phyloP scores from a whole-genome alignment of 805 yeast species.

The Yarrowia sp. region DNA sequence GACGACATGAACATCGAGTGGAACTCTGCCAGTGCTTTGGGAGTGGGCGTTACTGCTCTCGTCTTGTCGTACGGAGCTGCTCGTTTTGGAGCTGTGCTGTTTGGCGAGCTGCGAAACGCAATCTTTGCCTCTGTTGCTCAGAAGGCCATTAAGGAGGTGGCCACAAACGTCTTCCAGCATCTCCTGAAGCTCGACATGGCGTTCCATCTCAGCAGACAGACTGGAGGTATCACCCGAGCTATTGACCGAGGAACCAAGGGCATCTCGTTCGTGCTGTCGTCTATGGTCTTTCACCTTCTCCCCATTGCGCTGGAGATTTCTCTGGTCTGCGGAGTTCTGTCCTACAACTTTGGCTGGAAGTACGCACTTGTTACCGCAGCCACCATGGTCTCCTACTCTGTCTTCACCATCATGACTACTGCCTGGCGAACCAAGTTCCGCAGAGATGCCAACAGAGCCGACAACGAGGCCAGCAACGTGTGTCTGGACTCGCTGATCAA shows the following conservation, averaged over 20 bases:
- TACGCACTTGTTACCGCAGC: conserved; percentile 86
- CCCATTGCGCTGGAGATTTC: conserved; percentile 91
- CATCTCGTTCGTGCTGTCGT: conserved; percentile 84
- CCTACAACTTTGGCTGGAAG: conserved; percentile 84
- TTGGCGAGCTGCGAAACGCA: conserved; percentile 94
- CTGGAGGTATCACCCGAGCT: conserved; percentile 95
- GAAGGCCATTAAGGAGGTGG: conserved; percentile 86
- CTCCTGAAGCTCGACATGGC: conserved; percentile 79
- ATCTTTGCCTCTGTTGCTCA: conserved; percentile 95
- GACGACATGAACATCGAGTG: conserved; percentile 94
- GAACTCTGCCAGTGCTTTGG: conserved; percentile 60
- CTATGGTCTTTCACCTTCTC: conserved; percentile 96
- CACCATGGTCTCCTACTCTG: conserved; percentile 86
- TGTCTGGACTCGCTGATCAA: conserved; percentile 92
- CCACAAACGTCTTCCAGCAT: conserved; percentile 81
- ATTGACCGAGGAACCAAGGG: conserved; percentile 98
- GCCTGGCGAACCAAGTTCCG: conserved; percentile 95
- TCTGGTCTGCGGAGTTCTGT: conserved; percentile 88
- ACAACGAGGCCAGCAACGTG: conserved; percentile 90
- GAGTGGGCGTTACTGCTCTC: conserved; percentile 62
- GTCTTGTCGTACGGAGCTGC: conserved; percentile 91
- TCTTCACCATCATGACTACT: conserved; percentile 87
- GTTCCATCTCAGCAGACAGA: conserved; percentile 86
- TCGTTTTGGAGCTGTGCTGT: conserved; percentile 89
- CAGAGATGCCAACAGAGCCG: conserved; percentile 86